Base-by-base conservation (phyloP, 2,329 filamentous ascomycete species). In the Arthrobotrys sphaeroides region DNA sequence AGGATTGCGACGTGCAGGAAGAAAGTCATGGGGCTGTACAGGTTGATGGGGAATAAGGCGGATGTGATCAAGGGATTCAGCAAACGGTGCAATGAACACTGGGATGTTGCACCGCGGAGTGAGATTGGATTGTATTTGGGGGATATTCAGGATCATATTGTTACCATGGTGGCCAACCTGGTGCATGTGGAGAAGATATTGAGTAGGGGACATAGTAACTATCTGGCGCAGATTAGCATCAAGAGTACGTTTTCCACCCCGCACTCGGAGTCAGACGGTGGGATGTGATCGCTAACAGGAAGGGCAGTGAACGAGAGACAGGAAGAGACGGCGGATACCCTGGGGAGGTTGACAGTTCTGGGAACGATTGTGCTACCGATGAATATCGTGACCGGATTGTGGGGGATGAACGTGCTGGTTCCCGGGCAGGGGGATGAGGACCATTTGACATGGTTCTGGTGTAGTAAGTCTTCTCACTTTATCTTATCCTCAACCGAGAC, bases 121-220 rank as follows among this genome's bases (percentile, higher is more conserved):
- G 95, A 99, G 81, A 97, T 99, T 78, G 95, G 94, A 20, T 88
- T 99, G 80, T 99, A 99, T 81, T 88, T 99, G 36, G 93, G 93
- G 80, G 95, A 99, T 84, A 97, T 99, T 78, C 95, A 99, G 83
- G 95, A 99, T 84, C 95, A 99, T 87, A 94, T 99, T 62, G 93
- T 99, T 73, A 99, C 95, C 49, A 98, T 98, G 94, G 96, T 97
- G 88, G 95, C 92, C 79, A 99, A 96, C 83, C 84, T 99, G 79
- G 89, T 89, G 0, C 95, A 99, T 82, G 97, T 97, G 79, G 95
- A 99, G 83, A 98, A 98, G 86, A 97, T 99, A 87, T 87, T 99
- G 57, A 94, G 91, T 26, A 91, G 95, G 20, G 91, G 92, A 1
- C 95, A 99, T 84, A 92, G 91, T 85, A 99, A 98, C 83, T 98